These are phyloP conservation scores for Halteria grandinella DNA, from an alignment of 73 alveolate species.

Conservation along the genomic window DNA sequence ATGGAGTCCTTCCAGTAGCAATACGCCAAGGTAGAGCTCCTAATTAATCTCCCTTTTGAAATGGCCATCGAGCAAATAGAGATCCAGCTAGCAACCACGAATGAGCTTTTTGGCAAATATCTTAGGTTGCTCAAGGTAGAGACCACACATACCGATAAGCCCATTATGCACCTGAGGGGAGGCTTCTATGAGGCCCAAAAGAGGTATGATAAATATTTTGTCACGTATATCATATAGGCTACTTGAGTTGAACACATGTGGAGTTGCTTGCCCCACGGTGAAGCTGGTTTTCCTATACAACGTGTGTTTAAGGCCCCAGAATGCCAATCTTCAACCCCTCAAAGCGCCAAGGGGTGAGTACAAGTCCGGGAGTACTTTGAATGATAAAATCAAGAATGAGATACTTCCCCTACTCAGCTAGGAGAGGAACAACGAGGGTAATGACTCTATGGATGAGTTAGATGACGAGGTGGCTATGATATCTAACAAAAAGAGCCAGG, in stretches of 20 bases:
- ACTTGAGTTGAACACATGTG: conserved; percentile 35
- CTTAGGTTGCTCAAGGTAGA: not conserved
- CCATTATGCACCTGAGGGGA: conserved; percentile 15
- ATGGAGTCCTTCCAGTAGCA: no score
- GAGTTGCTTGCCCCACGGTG: not conserved
- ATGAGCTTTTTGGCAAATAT: conserved; percentile 19
- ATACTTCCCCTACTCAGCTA: conserved; percentile 36
- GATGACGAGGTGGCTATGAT: conserved; percentile 75
- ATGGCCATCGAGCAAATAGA: conserved; percentile 45
- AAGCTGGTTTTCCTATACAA: conserved; percentile 9
- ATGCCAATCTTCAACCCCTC: not conserved
- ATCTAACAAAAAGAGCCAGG: not conserved
- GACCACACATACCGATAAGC: not conserved
- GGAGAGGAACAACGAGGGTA: no score
- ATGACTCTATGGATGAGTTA: conserved; percentile 61
- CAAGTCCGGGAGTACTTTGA: not conserved
- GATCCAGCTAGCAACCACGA: not conserved
- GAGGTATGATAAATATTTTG: not conserved
- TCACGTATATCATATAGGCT: not conserved
- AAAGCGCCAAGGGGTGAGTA: conserved; percentile 18
- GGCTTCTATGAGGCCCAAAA: conserved; percentile 4
- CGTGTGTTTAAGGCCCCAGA: not conserved
- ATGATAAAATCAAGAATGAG: conserved; percentile 43
- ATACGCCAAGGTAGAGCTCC: not conserved
- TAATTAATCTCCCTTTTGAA: not conserved